Conservation (phyloP, 768 basidiomycete genomes). For the Clitopilus hobsonii region DNA sequence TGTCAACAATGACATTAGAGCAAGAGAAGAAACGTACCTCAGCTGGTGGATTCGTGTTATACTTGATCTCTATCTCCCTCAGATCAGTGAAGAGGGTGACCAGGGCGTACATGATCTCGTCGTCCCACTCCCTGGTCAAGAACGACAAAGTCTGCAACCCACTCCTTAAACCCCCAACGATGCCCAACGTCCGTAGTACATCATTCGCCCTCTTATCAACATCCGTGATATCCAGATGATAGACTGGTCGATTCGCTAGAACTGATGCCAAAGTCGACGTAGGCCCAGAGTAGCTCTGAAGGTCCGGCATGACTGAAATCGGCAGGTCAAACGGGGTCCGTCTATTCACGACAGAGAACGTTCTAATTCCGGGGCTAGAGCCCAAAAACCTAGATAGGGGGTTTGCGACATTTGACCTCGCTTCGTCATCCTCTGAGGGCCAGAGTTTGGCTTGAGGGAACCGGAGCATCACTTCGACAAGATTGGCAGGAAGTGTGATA, state of each 20-base stretch:
- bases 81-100: conserved; percentile 30
- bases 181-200: conserved; percentile 11
- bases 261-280: conserved; percentile 9
- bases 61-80: conserved; percentile 34
- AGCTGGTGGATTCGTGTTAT: conserved; percentile 28
- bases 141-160: conserved; percentile 21
- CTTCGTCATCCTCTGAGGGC: conserved; percentile 9
- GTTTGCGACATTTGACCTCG: conserved; percentile 8
- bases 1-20: not conserved
- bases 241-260: conserved; percentile 8
- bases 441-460: conserved; percentile 14
- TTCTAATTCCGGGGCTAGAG: conserved; percentile 8
- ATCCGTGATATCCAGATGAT: conserved; percentile 15
- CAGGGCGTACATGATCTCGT: conserved; percentile 39
- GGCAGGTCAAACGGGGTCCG: conserved; percentile 11
- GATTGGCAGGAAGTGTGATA: conserved; percentile 9
- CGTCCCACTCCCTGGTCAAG: conserved; percentile 37
- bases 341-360: conserved; percentile 12
- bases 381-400: conserved; percentile 14
- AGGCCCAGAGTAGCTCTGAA: conserved; percentile 13
- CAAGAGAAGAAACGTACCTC: conserved; percentile 32
- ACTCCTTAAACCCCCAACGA: conserved; percentile 20
- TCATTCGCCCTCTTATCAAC: conserved; percentile 13
- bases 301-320: conserved; percentile 8
- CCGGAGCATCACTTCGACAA: conserved; percentile 16